Conservation (phyloP, 2,329 filamentous ascomycete genomes). For the Fusarium sp. region DNA sequence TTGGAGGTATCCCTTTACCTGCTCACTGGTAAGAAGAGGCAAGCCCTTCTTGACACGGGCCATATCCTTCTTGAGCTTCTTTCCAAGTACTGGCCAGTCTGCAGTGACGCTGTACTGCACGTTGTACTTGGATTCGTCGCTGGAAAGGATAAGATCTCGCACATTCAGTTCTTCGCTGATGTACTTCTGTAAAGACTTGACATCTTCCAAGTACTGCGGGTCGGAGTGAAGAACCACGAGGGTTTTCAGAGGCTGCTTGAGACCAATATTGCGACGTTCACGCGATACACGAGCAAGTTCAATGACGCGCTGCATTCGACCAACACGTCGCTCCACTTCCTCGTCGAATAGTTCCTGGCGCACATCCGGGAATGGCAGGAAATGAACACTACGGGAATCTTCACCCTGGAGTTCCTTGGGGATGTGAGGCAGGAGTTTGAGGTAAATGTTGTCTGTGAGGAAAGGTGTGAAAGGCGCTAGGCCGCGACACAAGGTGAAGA, state of each 20-base stretch:
- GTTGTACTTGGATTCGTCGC: conserved; percentile 89
- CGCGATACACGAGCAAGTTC: conserved; percentile 88
- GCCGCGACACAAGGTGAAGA: conserved; percentile 88
- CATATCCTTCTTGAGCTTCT: conserved; percentile 97
- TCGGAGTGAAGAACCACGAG: conserved; percentile 90
- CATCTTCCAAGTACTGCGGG: conserved; percentile 84
- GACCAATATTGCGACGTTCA: conserved; percentile 83
- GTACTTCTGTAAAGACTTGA: conserved; percentile 87
- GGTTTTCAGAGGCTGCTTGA: conserved; percentile 92
- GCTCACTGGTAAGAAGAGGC: conserved; percentile 78
- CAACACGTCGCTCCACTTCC: conserved; percentile 85
- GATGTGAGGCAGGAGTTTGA: conserved; percentile 83
- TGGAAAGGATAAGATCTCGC: conserved; percentile 83
- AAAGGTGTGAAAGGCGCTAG: conserved; percentile 97
- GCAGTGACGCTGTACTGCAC: conserved; percentile 91
- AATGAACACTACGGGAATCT: conserved; percentile 90
- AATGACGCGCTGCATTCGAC: conserved; percentile 95
- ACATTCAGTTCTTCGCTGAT: conserved; percentile 94
- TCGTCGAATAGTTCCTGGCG: conserved; percentile 88
- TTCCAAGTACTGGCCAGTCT: conserved; percentile 94
- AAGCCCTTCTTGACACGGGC: conserved; percentile 91
- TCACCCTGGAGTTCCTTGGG: conserved; percentile 75
- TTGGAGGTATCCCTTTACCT: conserved; percentile 82
- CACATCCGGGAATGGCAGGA: conserved; percentile 89
- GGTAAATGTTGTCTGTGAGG: conserved; percentile 94